Evolutionary conservation across 352 stramenopile genomes (phyloP).

Genomic region (Pythium sp.): DNA sequence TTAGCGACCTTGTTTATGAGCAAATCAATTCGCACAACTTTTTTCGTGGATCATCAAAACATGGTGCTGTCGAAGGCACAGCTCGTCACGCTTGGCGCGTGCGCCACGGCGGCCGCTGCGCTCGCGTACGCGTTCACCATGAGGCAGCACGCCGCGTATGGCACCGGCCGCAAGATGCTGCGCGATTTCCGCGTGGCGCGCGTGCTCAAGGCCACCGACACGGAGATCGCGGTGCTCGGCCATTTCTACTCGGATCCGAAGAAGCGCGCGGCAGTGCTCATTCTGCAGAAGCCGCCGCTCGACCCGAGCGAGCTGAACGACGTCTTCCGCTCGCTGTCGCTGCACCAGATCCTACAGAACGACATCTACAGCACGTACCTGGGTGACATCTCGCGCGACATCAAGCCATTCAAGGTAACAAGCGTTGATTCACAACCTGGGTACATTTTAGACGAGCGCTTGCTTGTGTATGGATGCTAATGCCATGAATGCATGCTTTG

Average conservation of each 20-base stretch:
- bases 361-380: constrained; percentile 84
- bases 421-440: not conserved
- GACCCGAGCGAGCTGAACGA: constrained; percentile 36
- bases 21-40: not conserved
- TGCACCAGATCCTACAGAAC: constrained; percentile 72
- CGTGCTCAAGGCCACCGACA: constrained; percentile 65
- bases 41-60: not conserved
- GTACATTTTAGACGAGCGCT: not conserved
- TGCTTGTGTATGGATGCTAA: not conserved
- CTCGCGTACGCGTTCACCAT: constrained; percentile 35
- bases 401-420: constrained; percentile 74
- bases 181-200: constrained; percentile 57
- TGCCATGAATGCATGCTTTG: not conserved
- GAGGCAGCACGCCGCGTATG: constrained; percentile 24
- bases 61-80: not conserved
- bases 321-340: constrained; percentile 52
- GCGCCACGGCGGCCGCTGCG: constrained; percentile 23
- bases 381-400: constrained; percentile 56
- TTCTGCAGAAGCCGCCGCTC: constrained; percentile 65
- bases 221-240: constrained; percentile 63
- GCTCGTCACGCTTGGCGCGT: constrained; percentile 25
- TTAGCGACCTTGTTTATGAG: not conserved
- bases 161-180: constrained; percentile 38
- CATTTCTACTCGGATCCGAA: constrained; percentile 63
- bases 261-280: constrained; percentile 62